Percentiles rank a stretch among this genome's conserved stretches.
Conservation (phyloP, 352 stramenopile genomes). For the Pythium sp. region DNA sequence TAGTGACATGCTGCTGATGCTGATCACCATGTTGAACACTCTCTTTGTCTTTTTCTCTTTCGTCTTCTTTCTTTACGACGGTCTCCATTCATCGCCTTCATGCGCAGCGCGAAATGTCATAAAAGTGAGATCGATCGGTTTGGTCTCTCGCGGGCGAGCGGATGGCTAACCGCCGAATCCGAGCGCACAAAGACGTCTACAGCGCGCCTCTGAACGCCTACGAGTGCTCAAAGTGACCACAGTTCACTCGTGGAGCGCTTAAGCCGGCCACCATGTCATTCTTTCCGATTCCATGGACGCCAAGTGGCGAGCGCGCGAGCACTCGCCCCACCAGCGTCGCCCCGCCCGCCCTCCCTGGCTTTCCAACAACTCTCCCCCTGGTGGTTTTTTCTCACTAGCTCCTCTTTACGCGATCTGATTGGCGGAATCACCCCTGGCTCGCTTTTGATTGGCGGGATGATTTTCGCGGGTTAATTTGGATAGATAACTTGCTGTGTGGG, state of each 20-base stretch:
- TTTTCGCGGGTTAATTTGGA: constrained; percentile 13
- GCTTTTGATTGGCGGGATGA: background rate
- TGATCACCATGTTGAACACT: background rate
- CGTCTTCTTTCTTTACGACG: background rate
- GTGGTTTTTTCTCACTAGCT: constrained; percentile 6
- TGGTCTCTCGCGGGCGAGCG: background rate
- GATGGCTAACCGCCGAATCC: background rate
- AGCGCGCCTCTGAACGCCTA: background rate
- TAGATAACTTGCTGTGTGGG: background rate
- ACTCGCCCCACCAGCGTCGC: background rate
- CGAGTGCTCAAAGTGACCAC: background rate
- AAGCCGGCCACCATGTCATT: constrained; percentile 3
- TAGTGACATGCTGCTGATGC: background rate
- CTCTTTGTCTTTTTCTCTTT: constrained; percentile 11
- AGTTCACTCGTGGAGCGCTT: background rate
- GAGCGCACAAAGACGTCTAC: background rate
- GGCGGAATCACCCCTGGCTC: background rate
- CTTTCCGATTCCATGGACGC: constrained; percentile 6
- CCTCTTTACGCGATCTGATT: background rate
- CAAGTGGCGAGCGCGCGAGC: background rate
- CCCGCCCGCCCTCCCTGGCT: background rate
- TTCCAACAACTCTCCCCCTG: background rate
- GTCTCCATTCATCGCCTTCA: constrained; percentile 1
- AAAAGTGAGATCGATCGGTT: constrained; percentile 15
- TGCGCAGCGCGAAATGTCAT: constrained; percentile 15